A percentile compares a stretch with the other conserved stretches of the same genome.
These are phyloP conservation scores for Schrenkiella parvula DNA, from an alignment of 345 rosid species.

Conservation along the genomic window DNA sequence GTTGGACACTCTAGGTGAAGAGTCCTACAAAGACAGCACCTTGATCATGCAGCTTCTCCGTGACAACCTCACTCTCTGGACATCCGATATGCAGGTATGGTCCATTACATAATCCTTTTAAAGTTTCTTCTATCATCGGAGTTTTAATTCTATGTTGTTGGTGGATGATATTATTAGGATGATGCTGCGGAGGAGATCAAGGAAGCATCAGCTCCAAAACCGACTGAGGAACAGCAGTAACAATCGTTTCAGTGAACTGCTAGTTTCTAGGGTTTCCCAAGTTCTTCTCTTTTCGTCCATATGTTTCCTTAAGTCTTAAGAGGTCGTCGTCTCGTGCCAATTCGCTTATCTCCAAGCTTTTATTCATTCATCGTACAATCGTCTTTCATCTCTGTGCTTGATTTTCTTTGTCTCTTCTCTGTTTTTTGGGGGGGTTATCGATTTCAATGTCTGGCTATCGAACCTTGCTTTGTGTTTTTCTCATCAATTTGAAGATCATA, in stretches of 20 bases:
- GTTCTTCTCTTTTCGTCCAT: slow-evolving; percentile 18
- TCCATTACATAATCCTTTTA: neutral
- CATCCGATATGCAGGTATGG: slow-evolving; percentile 92
- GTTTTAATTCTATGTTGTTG: neutral
- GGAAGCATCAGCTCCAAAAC: slow-evolving; percentile 66
- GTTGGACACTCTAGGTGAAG: slow-evolving; percentile 94
- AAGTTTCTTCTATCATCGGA: neutral
- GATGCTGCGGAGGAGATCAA: slow-evolving; percentile 90
- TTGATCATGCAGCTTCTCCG: slow-evolving; percentile 99
- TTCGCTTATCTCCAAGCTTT: neutral
- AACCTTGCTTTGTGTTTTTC: slow-evolving; percentile 29
- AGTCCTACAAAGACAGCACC: slow-evolving; percentile 97
- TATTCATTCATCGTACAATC: slow-evolving; percentile 17
- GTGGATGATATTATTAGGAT: slow-evolving; percentile 43
- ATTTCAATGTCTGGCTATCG: slow-evolving; percentile 17
- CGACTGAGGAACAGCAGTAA: slow-evolving; percentile 64
- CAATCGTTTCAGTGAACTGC: slow-evolving; percentile 16
- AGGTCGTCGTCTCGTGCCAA: slow-evolving; percentile 8
- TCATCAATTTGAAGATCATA: slow-evolving; percentile 31
- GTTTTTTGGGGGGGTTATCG: neutral
- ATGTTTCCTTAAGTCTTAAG: slow-evolving; percentile 1
- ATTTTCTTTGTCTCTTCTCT: neutral
- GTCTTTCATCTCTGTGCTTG: slow-evolving; percentile 13
- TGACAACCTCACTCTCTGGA: slow-evolving; percentile 97
- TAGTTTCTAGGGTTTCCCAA: slow-evolving; percentile 25